phyloP scores from a whole-genome alignment of 805 yeast species.

The Spathaspora gorwiae region DNA sequence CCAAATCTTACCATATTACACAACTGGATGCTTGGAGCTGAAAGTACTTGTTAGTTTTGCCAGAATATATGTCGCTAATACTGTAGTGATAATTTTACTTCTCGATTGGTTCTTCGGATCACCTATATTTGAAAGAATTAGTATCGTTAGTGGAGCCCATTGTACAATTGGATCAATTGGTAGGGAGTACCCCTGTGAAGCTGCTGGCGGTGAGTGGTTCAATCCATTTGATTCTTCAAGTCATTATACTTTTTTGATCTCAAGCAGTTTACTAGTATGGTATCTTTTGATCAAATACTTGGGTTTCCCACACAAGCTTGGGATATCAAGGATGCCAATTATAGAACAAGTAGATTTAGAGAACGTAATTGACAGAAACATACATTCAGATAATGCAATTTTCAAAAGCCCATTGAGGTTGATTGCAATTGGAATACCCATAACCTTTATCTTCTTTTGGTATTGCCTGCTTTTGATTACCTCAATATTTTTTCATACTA shows the following conservation, averaged over 20 bases:
- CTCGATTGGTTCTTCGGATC: slow-evolving; percentile 33
- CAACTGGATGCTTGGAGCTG: neutral
- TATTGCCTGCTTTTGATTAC: slow-evolving; percentile 38
- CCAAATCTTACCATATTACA: neutral
- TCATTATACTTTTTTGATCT: slow-evolving; percentile 44
- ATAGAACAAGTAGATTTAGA: neutral
- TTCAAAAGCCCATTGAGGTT: neutral
- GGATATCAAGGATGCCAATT: neutral
- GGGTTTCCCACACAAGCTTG: neutral
- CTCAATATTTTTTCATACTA: slow-evolving; percentile 46
- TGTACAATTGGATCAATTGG: slow-evolving; percentile 20
- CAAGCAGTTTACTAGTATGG: slow-evolving; percentile 36
- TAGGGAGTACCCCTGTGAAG: slow-evolving; percentile 11
- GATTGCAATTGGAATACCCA: neutral
- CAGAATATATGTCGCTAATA: slow-evolving; percentile 3
- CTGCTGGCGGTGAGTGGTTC: slow-evolving; percentile 34
- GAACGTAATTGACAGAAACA: neutral
- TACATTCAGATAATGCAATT: neutral
- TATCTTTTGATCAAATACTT: slow-evolving; percentile 1
- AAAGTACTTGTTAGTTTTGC: neutral
- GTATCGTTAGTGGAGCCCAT: slow-evolving; percentile 34
- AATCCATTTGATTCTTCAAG: slow-evolving; percentile 54
- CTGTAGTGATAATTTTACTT: slow-evolving; percentile 2
- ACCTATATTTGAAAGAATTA: slow-evolving; percentile 28
- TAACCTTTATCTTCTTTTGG: slow-evolving; percentile 29